A percentile compares a stretch with the other conserved stretches of the same genome.
phyloP scores from a whole-genome alignment of 768 basidiomycete genomes.

The Rhodotorula babjevae region DNA sequence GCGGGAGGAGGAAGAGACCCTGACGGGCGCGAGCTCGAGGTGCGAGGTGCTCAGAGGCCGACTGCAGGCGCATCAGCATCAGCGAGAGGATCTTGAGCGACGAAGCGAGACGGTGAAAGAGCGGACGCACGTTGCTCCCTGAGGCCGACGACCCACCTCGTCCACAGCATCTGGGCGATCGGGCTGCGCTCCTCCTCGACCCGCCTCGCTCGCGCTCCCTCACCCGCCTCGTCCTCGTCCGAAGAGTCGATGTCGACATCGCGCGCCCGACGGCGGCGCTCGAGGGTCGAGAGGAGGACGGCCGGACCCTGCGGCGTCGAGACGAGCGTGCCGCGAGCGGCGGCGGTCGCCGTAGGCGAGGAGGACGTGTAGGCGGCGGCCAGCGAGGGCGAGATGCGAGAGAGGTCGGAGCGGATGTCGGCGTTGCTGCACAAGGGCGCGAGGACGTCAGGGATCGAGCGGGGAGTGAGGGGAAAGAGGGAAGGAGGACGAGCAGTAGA shows the following conservation, averaged over 20 bases:
- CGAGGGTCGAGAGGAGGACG: constrained; percentile 55
- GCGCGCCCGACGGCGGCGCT: neutral
- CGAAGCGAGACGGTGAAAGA: neutral
- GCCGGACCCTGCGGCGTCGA: constrained; percentile 79
- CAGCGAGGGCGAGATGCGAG: constrained; percentile 65
- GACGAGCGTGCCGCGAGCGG: constrained; percentile 57
- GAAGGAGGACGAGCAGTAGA: constrained; percentile 33
- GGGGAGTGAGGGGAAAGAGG: neutral
- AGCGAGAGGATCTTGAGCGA: too few species aligned
- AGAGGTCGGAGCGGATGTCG: constrained; percentile 73
- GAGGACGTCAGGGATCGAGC: constrained; percentile 12
- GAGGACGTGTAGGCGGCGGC: constrained; percentile 60
- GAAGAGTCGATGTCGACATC: constrained; percentile 5
- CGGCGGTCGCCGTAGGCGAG: constrained; percentile 45
- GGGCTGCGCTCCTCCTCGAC: constrained; percentile 59
- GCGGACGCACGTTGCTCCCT: constrained; percentile 33
- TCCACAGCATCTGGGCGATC: constrained; percentile 91
- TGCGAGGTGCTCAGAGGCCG: too few species aligned
- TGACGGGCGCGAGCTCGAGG: too few species aligned
- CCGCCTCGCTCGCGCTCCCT: neutral
- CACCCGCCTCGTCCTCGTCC: constrained; percentile 18
- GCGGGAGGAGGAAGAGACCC: too few species aligned
- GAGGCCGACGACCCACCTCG: constrained; percentile 91
- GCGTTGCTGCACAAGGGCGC: constrained; percentile 57
- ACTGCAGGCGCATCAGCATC: too few species aligned